Base-by-base conservation (phyloP, 768 basidiomycete genomes). In the Sporobolomyces roseus region DNA sequence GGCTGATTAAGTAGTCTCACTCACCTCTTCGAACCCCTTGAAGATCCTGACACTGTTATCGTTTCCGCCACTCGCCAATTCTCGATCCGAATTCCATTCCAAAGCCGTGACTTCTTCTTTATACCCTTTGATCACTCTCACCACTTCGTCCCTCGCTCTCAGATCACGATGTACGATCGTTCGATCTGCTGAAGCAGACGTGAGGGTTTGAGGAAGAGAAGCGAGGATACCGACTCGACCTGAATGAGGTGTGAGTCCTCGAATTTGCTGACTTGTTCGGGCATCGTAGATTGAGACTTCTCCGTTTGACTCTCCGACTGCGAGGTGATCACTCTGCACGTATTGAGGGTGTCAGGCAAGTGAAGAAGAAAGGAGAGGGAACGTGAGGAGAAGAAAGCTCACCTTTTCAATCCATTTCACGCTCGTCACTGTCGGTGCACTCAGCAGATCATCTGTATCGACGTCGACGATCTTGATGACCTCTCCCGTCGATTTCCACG, bases 41-140 rank as follows among this genome's bases (percentile, higher is more conserved):
- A 63, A 53, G 27, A 63, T 32, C n/a, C 50, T 8, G 3, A 63
- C 27, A 21, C 38, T 43, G n/a, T 63, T 54, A 50, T 63, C 61
- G 51, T 63, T 63, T 38, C 36, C 61, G 5, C 61, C 61, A 27
- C 32, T 29, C 12, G 61, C 61, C 19, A 63, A 50, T 30, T 63
- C 61, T 14, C 51, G 38, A 30, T 52, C 43, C 33, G 19, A 17
- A 41, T 43, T 63, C 61, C 61, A 63, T 19, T 63, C 35, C 29
- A 63, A 41, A 4, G 36, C 51, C 12, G 50, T 52, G 4, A 63
- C 29, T 32, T 63, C 51, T 4, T 7, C 50, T 27, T 38, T 41
- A 38, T 53, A 30, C 5, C 41, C 27, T 36, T 38, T 45, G 21
- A 53, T 14, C 7, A 32, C 27, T 19, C 36, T 29, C 12, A 54